phyloP scores from a whole-genome alignment of 768 basidiomycete genomes.

The Leucocoprinus leucothites region DNA sequence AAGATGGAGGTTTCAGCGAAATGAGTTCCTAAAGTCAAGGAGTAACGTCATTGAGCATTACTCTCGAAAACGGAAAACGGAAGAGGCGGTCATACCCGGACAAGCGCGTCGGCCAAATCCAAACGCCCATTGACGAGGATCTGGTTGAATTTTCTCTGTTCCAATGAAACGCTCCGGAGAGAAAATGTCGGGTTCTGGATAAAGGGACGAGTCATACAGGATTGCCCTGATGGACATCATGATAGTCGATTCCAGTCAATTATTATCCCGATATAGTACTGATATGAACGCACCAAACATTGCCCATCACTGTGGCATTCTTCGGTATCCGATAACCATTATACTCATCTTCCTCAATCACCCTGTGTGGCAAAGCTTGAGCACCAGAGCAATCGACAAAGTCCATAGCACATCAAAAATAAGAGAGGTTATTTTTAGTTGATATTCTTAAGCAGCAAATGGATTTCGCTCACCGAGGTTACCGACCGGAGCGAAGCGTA shows the following conservation, averaged over 20 bases:
- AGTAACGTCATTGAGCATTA: too few species aligned
- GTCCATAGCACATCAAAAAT: too few species aligned
- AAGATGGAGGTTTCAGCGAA: conserved; percentile 20
- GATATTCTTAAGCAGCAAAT: background rate
- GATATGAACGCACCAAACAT: conserved; percentile 35
- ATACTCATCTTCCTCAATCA: conserved; percentile 43
- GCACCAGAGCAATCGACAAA: too few species aligned
- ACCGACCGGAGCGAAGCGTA: conserved; percentile 38
- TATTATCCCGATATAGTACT: background rate
- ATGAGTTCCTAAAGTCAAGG: conserved; percentile 13
- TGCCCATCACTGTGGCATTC: conserved; percentile 41
- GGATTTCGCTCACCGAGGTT: conserved; percentile 30
- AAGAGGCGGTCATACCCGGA: conserved; percentile 14
- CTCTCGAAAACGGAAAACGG: background rate
- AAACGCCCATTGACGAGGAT: conserved; percentile 19
- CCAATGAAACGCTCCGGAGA: conserved; percentile 19
- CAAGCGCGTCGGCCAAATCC: conserved; percentile 22
- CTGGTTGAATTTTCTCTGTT: conserved; percentile 12
- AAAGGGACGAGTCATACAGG: conserved; percentile 19
- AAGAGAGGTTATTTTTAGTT: background rate
- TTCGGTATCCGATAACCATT: conserved; percentile 42
- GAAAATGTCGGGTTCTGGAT: conserved; percentile 18
- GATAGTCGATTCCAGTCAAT: too few species aligned
- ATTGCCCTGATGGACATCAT: conserved; percentile 21
- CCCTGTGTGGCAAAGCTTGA: conserved; percentile 39